Percentiles rank a stretch among this genome's conserved stretches.
Conservation (phyloP, 169 alveolate genomes). For the Amoebophrya sp. region DNA sequence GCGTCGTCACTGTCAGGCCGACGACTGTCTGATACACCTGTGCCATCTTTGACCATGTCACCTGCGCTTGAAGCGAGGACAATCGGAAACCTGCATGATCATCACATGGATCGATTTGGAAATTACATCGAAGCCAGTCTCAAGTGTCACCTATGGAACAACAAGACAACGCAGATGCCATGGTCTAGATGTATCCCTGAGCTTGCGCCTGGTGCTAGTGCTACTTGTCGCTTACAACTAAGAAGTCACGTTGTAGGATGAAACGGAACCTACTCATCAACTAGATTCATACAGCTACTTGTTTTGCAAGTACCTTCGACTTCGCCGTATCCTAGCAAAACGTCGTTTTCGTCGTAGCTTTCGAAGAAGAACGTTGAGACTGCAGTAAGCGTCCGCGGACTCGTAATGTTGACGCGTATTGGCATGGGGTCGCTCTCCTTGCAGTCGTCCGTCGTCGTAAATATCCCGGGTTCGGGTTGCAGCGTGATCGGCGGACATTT, state of each 20-base stretch:
- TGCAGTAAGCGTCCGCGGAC: background rate
- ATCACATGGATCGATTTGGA: no score
- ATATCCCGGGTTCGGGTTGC: background rate
- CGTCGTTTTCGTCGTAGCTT: background rate
- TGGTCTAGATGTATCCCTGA: no score
- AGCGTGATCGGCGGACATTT: background rate
- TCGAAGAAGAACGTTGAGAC: slow-evolving; percentile 1
- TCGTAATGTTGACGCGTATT: background rate
- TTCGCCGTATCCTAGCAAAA: background rate
- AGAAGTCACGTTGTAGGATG: no score
- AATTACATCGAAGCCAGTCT: no score
- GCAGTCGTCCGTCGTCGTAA: background rate
- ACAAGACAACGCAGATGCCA: no score
- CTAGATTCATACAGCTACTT: no score
- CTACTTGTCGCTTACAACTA: no score
- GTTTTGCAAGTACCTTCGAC: no score
- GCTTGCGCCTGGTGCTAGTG: no score
- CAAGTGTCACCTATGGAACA: no score
- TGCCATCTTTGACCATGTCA: background rate
- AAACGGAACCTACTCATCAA: no score
- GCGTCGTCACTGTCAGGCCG: background rate
- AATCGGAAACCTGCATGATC: background rate
- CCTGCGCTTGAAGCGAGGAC: background rate
- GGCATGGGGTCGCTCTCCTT: background rate
- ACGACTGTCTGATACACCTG: background rate